Evolutionary conservation across 2,329 filamentous ascomycete species (phyloP), one percentile per base, ranked within the genome.

Genomic region (Penicillium freii): DNA sequence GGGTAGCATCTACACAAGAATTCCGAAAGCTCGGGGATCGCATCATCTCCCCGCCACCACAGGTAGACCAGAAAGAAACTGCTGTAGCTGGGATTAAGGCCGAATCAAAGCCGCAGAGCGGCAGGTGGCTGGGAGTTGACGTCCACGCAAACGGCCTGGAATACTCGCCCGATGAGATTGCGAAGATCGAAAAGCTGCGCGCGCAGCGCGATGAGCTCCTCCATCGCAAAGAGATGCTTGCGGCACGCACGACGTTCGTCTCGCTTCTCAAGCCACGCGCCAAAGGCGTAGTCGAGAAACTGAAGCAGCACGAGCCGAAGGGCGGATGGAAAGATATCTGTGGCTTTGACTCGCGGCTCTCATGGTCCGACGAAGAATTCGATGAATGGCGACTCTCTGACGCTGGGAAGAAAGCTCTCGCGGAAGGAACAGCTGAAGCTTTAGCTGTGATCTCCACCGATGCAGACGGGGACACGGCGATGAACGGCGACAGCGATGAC

Each of bases 341-440:
- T 59, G 79, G 78, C 1, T 81, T 78, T 59, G 79, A 81, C 59
- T 66, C 71, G 13, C 71, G 79, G 21, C 68, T 81, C 27, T 71
- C 77, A 0, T 80, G 78, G 78, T 75, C 74, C 3, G 79, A 81
- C 53, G 76, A 77, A 47, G 77, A 80, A 60, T 80, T 81, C 57
- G 71, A 77, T 36, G 73, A 75, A 31, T 81, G 79, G 79, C 72
- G 78, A 23, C 58, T 73, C 11, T 75, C 71, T 0, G 69, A 71
- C 8, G 63, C 64, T 17, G 79, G 75, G 17, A 71, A 70, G 56
- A 73, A 68, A 52, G 72, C 74, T 8, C 71, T 80, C 0, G 65
- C 71, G 9, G 73, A 76, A n/a, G 72, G 72, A 8, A 71, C 70
- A 4, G 66, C 72, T 9, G 71, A 74, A 50, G 64, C 71, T 1